These are phyloP conservation scores for Linnemannia schmuckeri DNA, from an alignment of 192 early-diverging fungal species.

Conservation along the genomic window DNA sequence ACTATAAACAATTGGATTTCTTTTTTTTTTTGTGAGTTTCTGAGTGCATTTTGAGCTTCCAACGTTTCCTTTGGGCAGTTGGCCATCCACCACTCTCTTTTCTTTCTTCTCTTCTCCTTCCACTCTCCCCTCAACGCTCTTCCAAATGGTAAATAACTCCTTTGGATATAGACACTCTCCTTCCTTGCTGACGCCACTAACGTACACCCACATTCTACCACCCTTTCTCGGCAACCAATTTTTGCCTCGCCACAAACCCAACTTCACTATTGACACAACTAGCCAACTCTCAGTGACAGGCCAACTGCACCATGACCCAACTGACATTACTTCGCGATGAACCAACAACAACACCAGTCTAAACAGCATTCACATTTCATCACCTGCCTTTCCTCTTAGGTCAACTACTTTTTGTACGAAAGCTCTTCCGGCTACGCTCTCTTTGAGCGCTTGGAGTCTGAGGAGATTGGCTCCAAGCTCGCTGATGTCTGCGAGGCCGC, in stretches of 20 bases:
- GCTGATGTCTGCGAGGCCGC: constrained; percentile 87
- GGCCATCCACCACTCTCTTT: background rate
- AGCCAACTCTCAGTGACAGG: too few relatives aligned
- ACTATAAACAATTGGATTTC: background rate
- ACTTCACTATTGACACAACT: too few relatives aligned
- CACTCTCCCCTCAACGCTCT: background rate
- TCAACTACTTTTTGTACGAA: constrained; percentile 89
- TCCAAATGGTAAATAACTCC: background rate
- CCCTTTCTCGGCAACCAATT: too few relatives aligned
- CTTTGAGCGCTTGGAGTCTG: constrained; percentile 92
- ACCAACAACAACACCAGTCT: background rate
- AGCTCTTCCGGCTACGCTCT: constrained; percentile 96
- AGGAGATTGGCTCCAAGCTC: constrained; percentile 96
- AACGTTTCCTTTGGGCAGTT: background rate
- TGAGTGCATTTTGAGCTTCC: background rate
- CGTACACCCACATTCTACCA: background rate
- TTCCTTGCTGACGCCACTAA: background rate
- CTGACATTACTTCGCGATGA: too few relatives aligned
- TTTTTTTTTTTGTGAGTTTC: background rate
- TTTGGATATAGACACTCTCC: background rate
- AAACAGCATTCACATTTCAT: background rate
- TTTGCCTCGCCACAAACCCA: too few relatives aligned
- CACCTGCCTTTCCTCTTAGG: constrained; percentile 21
- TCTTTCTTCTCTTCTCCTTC: background rate
- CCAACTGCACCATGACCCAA: too few relatives aligned